phyloP scores from a whole-genome alignment of 2,329 filamentous ascomycete species.

The Nigrospora sphaerica region DNA sequence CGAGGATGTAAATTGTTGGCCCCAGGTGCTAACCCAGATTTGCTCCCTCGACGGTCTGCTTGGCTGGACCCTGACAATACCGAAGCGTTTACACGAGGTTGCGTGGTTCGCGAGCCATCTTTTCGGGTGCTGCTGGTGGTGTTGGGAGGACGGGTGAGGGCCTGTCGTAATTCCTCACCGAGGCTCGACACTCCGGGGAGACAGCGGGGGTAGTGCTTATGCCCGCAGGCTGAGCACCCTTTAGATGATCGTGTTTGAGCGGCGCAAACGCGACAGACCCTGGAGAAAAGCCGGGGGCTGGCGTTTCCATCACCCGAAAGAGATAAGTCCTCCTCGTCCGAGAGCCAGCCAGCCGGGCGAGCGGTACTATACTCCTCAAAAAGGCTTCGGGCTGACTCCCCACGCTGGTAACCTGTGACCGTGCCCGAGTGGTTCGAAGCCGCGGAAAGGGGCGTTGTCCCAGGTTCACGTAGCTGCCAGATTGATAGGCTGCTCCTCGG shows the following conservation, averaged over 20 bases:
- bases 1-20: background rate
- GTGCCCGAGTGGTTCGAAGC: constrained; percentile 11
- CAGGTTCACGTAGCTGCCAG: constrained; percentile 5
- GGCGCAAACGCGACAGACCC: constrained; percentile 44
- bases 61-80: too few species aligned
- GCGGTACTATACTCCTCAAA: constrained; percentile 39
- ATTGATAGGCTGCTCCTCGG: constrained; percentile 6
- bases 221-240: constrained; percentile 41
- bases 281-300: constrained; percentile 18
- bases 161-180: constrained; percentile 10
- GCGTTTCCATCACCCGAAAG: constrained; percentile 24
- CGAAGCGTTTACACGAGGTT: too few species aligned
- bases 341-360: constrained; percentile 37
- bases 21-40: too few species aligned
- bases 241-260: constrained; percentile 27
- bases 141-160: constrained; percentile 12
- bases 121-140: too few species aligned
- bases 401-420: constrained; percentile 26
- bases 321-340: constrained; percentile 27
- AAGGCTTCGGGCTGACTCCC: constrained; percentile 36
- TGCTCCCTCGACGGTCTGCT: too few species aligned
- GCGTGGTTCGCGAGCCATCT: too few species aligned
- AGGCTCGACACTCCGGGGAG: constrained; percentile 23
- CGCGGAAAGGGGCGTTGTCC: constrained; percentile 2
- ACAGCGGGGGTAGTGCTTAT: constrained; percentile 42